Evolutionary conservation across 2,329 filamentous ascomycete species (phyloP), one percentile per base, ranked within the genome.

Genomic region (Venturia oleaginea): DNA sequence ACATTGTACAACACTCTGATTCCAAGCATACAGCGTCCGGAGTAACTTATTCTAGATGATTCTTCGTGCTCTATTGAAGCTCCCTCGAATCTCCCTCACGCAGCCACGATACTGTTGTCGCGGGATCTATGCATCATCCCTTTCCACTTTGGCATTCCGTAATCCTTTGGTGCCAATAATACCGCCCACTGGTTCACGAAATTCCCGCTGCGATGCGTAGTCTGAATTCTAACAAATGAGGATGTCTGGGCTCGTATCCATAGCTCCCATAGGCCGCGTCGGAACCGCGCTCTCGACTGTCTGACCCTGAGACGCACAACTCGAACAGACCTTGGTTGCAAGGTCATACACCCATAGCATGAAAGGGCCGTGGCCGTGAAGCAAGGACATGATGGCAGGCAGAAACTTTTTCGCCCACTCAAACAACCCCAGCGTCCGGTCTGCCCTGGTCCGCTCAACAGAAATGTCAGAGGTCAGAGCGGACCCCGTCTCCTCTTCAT

Each of bases 111-210:
- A 40, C 46, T 48, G 46, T 22, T 48, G 22, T 22, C 46, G 46
- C 46, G 43, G 22, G 19, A 6, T 7, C 46, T 27, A 34, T 57
- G 51, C 51, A 57, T 30, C 46, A 51, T 51, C 46, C 46, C 46
- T 15, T 51, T 51, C 22, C 46, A 22, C 27, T 11, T 27, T 51
- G 27, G 46, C 46, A 51, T 51, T 51, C 24, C 46, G 51, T n/a
- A n/a, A n/a, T n/a, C n/a, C n/a, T n/a, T 32, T 57, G 51, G 51
- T 57, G 51, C 51, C 51, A 57, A 57, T 57, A 34, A 57, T 34
- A 57, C 30, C 51, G 30, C 30, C 19, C 51, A 5, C 27, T 34
- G 19, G 30, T 5, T 30, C 15, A 55, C 27, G 51, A 34, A 32
- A 15, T 57, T n/a, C 30, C 51, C 51, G 51, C 51, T 55, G 22